Conservation (phyloP, 179 eudicot species). For the Sideroxylon spinosum region DNA sequence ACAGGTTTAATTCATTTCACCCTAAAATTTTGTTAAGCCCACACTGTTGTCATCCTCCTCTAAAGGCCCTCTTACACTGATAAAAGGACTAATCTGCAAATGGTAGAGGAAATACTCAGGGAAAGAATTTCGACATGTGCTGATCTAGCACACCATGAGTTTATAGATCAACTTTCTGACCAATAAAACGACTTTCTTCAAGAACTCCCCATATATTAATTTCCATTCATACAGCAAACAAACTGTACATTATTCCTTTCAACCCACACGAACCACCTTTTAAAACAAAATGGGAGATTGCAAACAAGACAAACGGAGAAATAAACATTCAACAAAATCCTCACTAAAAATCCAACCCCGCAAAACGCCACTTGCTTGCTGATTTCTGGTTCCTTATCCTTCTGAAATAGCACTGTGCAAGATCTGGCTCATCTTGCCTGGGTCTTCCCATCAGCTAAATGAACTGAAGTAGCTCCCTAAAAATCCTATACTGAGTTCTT, state of each 20-base stretch:
- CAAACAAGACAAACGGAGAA: conserved; percentile 3
- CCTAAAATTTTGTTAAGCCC: no score
- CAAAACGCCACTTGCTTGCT: not conserved
- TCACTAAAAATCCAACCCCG: not conserved
- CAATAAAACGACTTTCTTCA: not conserved
- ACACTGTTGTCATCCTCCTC: not conserved
- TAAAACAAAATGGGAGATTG: not conserved
- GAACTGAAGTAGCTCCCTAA: not conserved
- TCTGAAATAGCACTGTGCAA: not conserved
- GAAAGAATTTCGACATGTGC: not conserved
- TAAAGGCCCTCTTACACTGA: not conserved
- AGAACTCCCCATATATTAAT: conserved; percentile 14
- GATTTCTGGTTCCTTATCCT: not conserved
- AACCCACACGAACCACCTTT: not conserved
- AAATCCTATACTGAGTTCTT: not conserved
- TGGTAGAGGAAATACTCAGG: not conserved
- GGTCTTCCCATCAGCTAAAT: not conserved
- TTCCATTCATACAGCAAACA: not conserved
- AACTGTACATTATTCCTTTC: conserved; percentile 15
- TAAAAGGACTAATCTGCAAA: not conserved
- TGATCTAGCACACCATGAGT: not conserved
- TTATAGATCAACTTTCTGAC: not conserved
- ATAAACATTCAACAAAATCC: not conserved
- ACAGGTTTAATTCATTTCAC: no score
- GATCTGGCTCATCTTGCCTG: conserved; percentile 7